Base-by-base conservation (phyloP, 1,284 basidiomycete species). In the Ustilago bromivora region DNA sequence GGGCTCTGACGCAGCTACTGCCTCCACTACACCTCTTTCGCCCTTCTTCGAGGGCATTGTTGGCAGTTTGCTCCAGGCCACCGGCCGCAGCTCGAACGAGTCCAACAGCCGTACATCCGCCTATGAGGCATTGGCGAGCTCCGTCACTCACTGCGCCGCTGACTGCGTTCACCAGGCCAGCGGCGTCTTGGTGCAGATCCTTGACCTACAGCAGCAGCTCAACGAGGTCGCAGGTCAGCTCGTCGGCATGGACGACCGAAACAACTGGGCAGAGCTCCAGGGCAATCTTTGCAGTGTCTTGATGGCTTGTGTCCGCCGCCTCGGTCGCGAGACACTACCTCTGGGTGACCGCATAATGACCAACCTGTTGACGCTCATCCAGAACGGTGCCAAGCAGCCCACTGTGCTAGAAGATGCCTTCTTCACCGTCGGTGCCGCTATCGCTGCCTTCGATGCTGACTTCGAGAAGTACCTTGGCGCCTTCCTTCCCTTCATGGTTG, bases 191-290 rank as follows among this genome's bases (percentile, higher is more conserved):
- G 89, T 95, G 47, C 91, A 92, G 43, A 91, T 97, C 71, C 89
- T 99, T 34, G 89, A 91, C 56, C 91, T 96, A 51, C 96, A 97
- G 90, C 95, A 98, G 85, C 92, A 93, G 60, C 89, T 99, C 31
- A 88, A 98, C 54, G 88, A 87, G 61, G 91, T 98, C 88, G 81
- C 79, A 8, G 60, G 59, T 49, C 96, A 99, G 88, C 93, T 99
- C 60, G 89, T 99, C 53, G 97, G 96, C 59, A 90, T 92, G 51
- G 96, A 99, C 87, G 96, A 99, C 86, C 91, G 94, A 78, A 96
- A 96, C 88, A 99, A 98, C 89, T 98, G 96, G 95, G 96, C 96
- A 85, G 96, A 99, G 87, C 89, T 99, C 49, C 96, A 98, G 87
- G 93, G 94, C 88, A 97, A 96, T 88, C 90, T 98, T 83, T 98